These are phyloP conservation scores for Suhomyces guaymorum DNA, from an alignment of 1,139 yeast species.

Conservation along the genomic window DNA sequence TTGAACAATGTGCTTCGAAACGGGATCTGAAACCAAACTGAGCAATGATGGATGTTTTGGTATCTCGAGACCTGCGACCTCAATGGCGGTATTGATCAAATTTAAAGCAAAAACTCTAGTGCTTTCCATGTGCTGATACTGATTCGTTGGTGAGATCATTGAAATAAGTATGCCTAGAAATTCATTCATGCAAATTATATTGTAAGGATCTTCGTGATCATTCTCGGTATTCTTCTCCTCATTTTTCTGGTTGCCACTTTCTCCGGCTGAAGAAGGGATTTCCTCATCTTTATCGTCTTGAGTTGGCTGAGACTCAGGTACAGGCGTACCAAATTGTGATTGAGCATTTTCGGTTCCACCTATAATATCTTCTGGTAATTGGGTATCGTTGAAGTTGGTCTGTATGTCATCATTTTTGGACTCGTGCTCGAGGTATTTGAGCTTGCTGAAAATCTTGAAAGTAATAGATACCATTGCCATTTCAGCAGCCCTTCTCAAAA, in stretches of 20 bases:
- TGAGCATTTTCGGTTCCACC: constrained; percentile 34
- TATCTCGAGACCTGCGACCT: constrained; percentile 72
- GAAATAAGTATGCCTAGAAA: constrained; percentile 77
- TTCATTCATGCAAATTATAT: constrained; percentile 68
- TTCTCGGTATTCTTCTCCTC: no score
- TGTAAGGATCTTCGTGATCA: constrained; percentile 51
- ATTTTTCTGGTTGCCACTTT: background rate
- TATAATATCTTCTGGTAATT: constrained; percentile 43
- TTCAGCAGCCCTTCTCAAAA: constrained; percentile 86
- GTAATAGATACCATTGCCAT: constrained; percentile 76
- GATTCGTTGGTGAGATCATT: constrained; percentile 79
- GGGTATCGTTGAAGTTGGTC: constrained; percentile 36
- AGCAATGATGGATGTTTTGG: constrained; percentile 67
- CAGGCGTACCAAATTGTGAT: constrained; percentile 16
- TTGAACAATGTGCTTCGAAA: constrained; percentile 80
- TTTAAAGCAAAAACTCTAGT: constrained; percentile 82
- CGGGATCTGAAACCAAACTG: constrained; percentile 69
- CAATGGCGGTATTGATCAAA: constrained; percentile 75
- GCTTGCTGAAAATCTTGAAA: constrained; percentile 62
- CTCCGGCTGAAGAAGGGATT: background rate
- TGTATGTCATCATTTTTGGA: constrained; percentile 30
- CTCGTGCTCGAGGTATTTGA: constrained; percentile 60
- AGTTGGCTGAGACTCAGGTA: constrained; percentile 10
- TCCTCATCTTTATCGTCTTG: constrained; percentile 8
- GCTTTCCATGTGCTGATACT: constrained; percentile 82